Base-by-base conservation (phyloP, 805 yeast species). In the Candida glaebosa region DNA sequence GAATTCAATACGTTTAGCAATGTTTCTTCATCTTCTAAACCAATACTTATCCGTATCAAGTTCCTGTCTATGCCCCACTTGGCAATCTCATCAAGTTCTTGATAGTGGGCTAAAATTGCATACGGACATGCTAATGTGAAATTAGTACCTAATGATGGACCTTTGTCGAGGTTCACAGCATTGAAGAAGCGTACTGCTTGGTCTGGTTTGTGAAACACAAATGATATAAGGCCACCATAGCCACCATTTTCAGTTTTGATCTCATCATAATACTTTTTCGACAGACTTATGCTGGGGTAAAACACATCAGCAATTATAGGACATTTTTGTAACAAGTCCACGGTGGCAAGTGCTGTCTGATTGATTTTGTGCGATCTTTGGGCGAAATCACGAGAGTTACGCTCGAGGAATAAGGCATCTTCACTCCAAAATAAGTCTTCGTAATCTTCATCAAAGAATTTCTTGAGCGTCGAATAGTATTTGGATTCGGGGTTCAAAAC, bases 101-200 rank as follows among this genome's bases (percentile, higher is more conserved):
- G 74, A 60, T 80, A 87, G 60, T 89, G 96, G 2, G 96, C 96
- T 44, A 90, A 69, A 36, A 90, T 77, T 5, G 96, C 76, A 62
- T 90, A 90, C 6, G 97, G 96, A 58, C 95, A 89, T 4, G 89
- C 89, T 51, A 89, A 69, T 0, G 95, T 84, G 66, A 87, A 87
- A 63, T 86, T 89, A 0, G 96, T 87, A 9, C 96, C 96, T 50
- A 89, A 72, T 12, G 93, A 83, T 3, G 96, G 96, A 2, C 96
- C 96, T 64, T 90, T 90, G 45, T 87, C 84, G 46, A 85, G 63
- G 37, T 73, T 67, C 28, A 81, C 75, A 5, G 78, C 71, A 61
- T 90, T 81, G 66, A 84, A 90, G 60, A 89, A 90, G n/a, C 67
- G 67, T 30, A 73, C 71, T 0, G 96, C 95, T 49, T 77, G 80